Evolutionary conservation across 805 yeast species (phyloP), one percentile per base, ranked within the genome.

Genomic region (Candida alai): DNA sequence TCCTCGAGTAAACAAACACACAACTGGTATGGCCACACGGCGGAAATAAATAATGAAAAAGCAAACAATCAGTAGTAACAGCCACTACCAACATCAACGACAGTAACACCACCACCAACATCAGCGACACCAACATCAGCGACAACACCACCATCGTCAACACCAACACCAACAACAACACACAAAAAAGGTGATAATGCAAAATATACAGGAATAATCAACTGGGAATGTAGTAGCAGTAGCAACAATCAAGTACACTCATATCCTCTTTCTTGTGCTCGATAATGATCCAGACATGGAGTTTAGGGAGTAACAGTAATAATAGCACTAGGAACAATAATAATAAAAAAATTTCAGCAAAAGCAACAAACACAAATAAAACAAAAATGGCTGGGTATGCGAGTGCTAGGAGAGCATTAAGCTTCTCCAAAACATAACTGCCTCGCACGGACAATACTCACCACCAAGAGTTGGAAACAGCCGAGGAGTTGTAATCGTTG

Each of bases 401-500:
- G 19, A 5, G 10, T 6, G n/a, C 10, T 13, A 7, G 6, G 15
- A 27, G 12, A n/a, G 20, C 12, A 28, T n/a, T 15, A 7, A 6
- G 11, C 13, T 8, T 12, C 15, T 17, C 16, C 14, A 11, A 19
- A 11, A 12, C 32, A 9, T n/a, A n/a, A n/a, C n/a, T n/a, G n/a
- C n/a, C n/a, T n/a, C n/a, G 14, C 12, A n/a, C n/a, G n/a, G n/a
- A n/a, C n/a, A n/a, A n/a, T n/a, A 32, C 22, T 45, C 52, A 65
- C 73, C 73, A 66, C 70, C 70, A 65, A 18, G 70, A 64, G 47
- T 56, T 51, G 45, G 50, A 45, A 32, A 58, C 45, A 40, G 58
- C 64, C 56, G 61, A 61, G 37, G 60, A 53, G 13, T 54, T 58
- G 31, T 16, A 28, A 28, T 60, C 56, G 37, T 48, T 36, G 20